A percentile compares a stretch with the other conserved stretches of the same genome.
Evolutionary conservation across 139 green algal species (phyloP).

Genomic region (Penium margaritaceum): DNA sequence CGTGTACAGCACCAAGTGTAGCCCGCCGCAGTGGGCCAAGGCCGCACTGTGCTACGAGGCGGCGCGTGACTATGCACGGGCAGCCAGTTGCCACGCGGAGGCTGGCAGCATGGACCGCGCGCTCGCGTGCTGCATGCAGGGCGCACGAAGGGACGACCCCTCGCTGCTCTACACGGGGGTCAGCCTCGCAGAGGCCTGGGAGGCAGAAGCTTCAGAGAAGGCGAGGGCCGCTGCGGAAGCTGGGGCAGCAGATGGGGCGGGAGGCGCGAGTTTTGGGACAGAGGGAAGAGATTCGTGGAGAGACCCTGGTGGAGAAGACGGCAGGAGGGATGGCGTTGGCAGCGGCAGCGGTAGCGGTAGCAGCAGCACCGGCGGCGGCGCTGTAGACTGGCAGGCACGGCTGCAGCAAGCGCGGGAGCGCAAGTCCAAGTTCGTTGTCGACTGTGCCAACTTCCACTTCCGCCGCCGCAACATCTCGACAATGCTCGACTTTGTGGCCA

Average conservation of each 20-base stretch:
- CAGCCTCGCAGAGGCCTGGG: not conserved
- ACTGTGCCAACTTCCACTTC: not conserved
- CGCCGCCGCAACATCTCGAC: not conserved
- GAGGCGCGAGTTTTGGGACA: not conserved
- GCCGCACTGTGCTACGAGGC: slow-evolving; percentile 4
- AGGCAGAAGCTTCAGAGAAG: not conserved
- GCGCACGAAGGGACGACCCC: too few relatives aligned
- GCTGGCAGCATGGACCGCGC: not conserved
- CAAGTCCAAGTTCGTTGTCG: not conserved
- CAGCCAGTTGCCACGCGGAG: not conserved
- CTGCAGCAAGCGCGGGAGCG: not conserved
- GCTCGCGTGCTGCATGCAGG: not conserved
- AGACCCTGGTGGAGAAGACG: not conserved
- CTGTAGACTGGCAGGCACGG: not conserved
- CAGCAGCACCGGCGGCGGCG: not conserved
- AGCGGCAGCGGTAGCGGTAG: too few relatives aligned
- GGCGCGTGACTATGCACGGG: not conserved
- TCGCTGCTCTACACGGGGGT: slow-evolving; percentile 5
- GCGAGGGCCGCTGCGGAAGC: not conserved
- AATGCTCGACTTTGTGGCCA: slow-evolving; percentile 16
- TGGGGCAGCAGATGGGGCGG: too few relatives aligned
- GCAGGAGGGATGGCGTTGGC: not conserved
- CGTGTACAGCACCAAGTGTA: not conserved
- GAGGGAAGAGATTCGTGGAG: not conserved
- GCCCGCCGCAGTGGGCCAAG: not conserved